A percentile compares a stretch with the other conserved stretches of the same genome.
phyloP scores from a whole-genome alignment of 441 rosid species.

The Isatis lusitanica region DNA sequence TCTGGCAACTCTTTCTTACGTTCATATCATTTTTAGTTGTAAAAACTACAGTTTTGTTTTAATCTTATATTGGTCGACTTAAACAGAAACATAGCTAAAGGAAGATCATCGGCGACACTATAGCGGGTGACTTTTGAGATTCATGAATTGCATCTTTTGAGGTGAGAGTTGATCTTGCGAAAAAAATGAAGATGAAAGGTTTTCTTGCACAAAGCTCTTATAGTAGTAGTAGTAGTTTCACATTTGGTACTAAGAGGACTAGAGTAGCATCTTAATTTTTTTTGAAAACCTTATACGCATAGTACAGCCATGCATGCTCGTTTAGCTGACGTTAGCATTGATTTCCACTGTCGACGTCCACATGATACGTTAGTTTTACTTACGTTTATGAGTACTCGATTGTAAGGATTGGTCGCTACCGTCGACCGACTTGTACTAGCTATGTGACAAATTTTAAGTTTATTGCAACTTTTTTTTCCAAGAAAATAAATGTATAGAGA shows the following conservation, averaged over 20 bases:
- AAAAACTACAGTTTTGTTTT: too few relatives aligned
- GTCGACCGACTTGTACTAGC: background rate
- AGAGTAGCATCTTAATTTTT: conserved; percentile 1
- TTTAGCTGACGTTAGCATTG: conserved; percentile 18
- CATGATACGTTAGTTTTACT: conserved; percentile 6
- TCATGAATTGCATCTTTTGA: too few relatives aligned
- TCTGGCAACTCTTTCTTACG: too few relatives aligned
- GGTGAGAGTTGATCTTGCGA: too few relatives aligned
- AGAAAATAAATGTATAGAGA: background rate
- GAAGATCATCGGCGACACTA: too few relatives aligned
- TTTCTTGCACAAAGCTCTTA: too few relatives aligned
- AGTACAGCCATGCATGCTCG: background rate
- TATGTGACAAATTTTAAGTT: too few relatives aligned
- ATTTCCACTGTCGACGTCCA: conserved; percentile 14
- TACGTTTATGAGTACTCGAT: background rate
- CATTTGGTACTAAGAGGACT: conserved; percentile 13
- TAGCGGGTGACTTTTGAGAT: too few relatives aligned
- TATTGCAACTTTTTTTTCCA: background rate
- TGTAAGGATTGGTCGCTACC: conserved; percentile 6
- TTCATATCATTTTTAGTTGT: too few relatives aligned
- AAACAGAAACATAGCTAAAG: too few relatives aligned
- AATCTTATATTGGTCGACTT: too few relatives aligned
- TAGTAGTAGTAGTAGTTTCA: background rate
- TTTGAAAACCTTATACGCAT: background rate
- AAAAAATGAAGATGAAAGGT: too few relatives aligned